These are phyloP conservation scores for Leonotis leonurus DNA, from an alignment of 257 asterid genomes.

Conservation along the genomic window DNA sequence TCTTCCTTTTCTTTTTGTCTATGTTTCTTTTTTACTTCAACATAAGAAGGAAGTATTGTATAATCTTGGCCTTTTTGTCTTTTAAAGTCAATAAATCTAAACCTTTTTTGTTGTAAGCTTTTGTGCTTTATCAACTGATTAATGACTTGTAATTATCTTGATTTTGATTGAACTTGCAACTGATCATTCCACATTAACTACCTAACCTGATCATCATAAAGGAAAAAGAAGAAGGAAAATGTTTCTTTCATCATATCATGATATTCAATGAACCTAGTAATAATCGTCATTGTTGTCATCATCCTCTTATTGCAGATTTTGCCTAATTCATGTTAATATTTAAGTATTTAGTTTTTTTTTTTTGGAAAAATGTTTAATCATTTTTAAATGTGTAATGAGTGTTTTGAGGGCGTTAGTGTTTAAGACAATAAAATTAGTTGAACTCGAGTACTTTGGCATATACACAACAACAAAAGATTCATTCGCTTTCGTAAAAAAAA, in stretches of 20 bases:
- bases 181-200: conserved; percentile 18
- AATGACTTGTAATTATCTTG: conserved; percentile 16
- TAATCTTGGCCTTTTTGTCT: conserved; percentile 6
- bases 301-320: conserved; percentile 14
- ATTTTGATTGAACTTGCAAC: conserved; percentile 25
- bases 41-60: neutral
- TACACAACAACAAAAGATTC: too few species aligned
- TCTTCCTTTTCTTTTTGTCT: neutral
- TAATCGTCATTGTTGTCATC: conserved; percentile 7
- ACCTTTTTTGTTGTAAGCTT: conserved; percentile 3
- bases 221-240: neutral
- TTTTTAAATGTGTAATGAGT: too few species aligned
- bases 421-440: too few species aligned
- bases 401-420: too few species aligned
- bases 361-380: too few species aligned
- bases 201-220: conserved; percentile 15
- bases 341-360: neutral
- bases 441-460: too few species aligned
- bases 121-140: conserved; percentile 9
- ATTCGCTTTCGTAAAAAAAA: too few species aligned
- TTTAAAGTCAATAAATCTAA: neutral
- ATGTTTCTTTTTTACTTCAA: conserved; percentile 18
- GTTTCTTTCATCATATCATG: conserved; percentile 21
- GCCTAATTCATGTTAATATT: neutral
- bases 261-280: conserved; percentile 20